Conservation (phyloP, 2,329 filamentous ascomycete genomes). For the Fusarium tjaetaba region DNA sequence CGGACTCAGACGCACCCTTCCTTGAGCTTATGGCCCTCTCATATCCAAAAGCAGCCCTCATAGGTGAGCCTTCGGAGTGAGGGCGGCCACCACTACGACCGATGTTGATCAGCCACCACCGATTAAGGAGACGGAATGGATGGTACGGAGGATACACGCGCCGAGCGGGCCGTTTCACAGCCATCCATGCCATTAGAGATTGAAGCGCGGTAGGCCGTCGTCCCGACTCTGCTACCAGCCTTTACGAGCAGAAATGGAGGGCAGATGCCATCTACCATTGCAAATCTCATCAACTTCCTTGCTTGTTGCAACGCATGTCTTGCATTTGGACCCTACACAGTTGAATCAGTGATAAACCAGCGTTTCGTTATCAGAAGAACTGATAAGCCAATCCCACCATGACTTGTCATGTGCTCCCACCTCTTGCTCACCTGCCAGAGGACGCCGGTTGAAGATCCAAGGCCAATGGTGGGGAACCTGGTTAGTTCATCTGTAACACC, state of each 20-base stretch:
- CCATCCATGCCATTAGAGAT: conserved; percentile 16
- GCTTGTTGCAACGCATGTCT: conserved; percentile 9
- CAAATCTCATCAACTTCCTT: neutral
- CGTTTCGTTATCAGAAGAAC: conserved; percentile 2
- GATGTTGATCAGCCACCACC: conserved; percentile 18
- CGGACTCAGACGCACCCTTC: conserved; percentile 23
- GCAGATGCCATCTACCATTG: conserved; percentile 10
- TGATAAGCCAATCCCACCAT: conserved; percentile 18
- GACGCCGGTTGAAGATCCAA: conserved; percentile 23
- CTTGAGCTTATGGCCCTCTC: conserved; percentile 16
- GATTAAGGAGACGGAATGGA: conserved; percentile 23
- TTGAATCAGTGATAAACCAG: conserved; percentile 9
- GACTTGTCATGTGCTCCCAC: conserved; percentile 36
- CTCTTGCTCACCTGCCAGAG: conserved; percentile 33
- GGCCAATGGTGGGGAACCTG: conserved; percentile 27
- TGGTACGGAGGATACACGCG: conserved; percentile 39
- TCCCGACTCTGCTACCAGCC: conserved; percentile 18
- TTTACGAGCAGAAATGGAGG: conserved; percentile 15
- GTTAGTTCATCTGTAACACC: conserved; percentile 10
- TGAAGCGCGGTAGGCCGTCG: conserved; percentile 15
- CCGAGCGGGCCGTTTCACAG: conserved; percentile 45
- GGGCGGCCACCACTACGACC: conserved; percentile 17
- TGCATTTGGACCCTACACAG: conserved; percentile 3
- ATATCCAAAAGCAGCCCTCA: conserved; percentile 23
- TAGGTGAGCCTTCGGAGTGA: neutral